phyloP scores from a whole-genome alignment of 2,329 filamentous ascomycete genomes.

The Apiospora kogelbergensis region DNA sequence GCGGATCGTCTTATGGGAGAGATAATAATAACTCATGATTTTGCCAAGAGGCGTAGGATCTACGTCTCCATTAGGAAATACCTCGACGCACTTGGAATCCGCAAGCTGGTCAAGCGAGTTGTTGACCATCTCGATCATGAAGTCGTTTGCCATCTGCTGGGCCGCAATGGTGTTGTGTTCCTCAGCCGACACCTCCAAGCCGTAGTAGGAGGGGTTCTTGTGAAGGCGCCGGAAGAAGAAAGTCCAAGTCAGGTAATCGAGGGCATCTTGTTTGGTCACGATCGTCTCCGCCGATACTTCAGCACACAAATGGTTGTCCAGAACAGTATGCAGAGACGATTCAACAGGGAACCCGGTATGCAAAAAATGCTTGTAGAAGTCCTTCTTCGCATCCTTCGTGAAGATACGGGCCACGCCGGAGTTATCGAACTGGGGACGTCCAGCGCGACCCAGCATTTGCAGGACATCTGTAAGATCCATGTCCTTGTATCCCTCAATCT shows the following conservation, averaged over 20 bases:
- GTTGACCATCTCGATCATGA: conserved; percentile 91
- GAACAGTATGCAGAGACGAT: conserved; percentile 90
- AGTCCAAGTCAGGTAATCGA: conserved; percentile 98
- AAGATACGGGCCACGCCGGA: conserved; percentile 97
- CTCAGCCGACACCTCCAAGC: conserved; percentile 87
- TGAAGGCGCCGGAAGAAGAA: conserved; percentile 98
- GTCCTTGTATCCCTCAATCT: conserved; percentile 95
- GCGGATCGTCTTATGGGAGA: conserved; percentile 91
- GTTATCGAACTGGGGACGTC: conserved; percentile 92
- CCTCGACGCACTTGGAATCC: conserved; percentile 78
- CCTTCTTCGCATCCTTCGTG: conserved; percentile 95
- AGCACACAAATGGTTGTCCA: conserved; percentile 95
- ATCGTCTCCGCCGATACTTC: conserved; percentile 94
- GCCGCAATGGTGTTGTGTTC: conserved; percentile 87
- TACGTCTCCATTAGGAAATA: conserved; percentile 85
- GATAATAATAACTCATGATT: conserved; percentile 99
- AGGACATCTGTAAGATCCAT: conserved; percentile 98
- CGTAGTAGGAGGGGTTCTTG: conserved; percentile 98
- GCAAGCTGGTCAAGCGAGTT: conserved; percentile 80
- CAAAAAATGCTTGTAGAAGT: conserved; percentile 98
- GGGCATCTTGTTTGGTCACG: conserved; percentile 89
- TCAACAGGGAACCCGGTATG: conserved; percentile 98
- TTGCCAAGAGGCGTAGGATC: conserved; percentile 90
- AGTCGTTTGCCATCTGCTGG: conserved; percentile 86
- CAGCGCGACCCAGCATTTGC: conserved; percentile 95